Base-by-base conservation (phyloP, 176 grass and related monocot genomes). In the Avena eriantha region DNA sequence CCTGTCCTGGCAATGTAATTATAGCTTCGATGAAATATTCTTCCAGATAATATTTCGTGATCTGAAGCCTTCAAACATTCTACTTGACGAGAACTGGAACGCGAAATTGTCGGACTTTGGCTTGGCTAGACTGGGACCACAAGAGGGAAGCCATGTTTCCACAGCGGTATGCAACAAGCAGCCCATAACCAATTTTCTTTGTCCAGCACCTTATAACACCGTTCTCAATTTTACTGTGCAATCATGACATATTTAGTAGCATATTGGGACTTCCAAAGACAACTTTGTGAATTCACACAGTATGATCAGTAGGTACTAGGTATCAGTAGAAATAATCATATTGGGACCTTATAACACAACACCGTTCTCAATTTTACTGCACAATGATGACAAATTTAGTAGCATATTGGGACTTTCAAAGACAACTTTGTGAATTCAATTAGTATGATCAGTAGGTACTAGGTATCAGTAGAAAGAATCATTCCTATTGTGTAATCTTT, bases 1-100 rank as follows among this genome's bases (percentile, higher is more conserved):
- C 73, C 8, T 34, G 17, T 8, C 48, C 31, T 87, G 10, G 16
- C 47, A 8, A 9, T 19, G 11, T 12, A 36, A 21, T 86, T 18
- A 73, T 74, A 51, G 21, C 67, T 18, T 50, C 1, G 10, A 21
- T 45, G 13, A 15, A 71, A 70, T 73, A 31, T 36, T 17, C 13
- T 48, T 70, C 55, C 86, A 96, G 96, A 98, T 98, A 82, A 98
- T 98, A 90, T 98, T 98, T 53, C 93, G 96, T 26, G 96, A 98
- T 86, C 77, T 98, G 58, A 98, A 98, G 86, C 93, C 96, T 45
- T 98, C 96, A 1, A 98, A 98, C 83, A 94, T 98, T 76, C 93
- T 98, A 12, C 82, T 98, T 36, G 93, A 98, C 14, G 93, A 86
- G 21, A 88, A 94, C n/a, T 98, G 96, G 93, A 95, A 98, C 18